Evolutionary conservation across 148 eudicot genomes (phyloP).

Genomic region (Rheum nobile): DNA sequence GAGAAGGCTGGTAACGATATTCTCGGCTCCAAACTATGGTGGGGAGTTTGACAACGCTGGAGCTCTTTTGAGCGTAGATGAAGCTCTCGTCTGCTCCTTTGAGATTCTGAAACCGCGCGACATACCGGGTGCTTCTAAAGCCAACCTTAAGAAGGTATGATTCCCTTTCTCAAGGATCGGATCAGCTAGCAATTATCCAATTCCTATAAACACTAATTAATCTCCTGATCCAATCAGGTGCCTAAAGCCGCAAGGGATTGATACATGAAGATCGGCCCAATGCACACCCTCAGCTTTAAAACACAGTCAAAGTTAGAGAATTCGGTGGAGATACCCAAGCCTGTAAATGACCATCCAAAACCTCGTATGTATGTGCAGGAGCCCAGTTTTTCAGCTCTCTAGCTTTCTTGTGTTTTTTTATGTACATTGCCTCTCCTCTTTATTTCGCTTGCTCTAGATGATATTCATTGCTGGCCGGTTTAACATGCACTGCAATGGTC

Average conservation of each 20-base stretch:
- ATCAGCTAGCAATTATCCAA: neutral
- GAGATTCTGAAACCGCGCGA: constrained; percentile 68
- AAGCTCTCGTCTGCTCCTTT: constrained; percentile 66
- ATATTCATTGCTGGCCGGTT: neutral
- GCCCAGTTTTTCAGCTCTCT: neutral
- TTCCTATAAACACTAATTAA: neutral
- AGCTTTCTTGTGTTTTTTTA: neutral
- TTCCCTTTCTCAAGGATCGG: neutral
- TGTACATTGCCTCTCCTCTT: neutral
- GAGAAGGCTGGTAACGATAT: constrained; percentile 75
- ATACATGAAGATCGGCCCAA: neutral
- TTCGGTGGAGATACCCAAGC: neutral
- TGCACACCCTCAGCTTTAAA: neutral
- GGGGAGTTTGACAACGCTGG: constrained; percentile 98
- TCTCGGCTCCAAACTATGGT: constrained; percentile 89
- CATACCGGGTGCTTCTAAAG: constrained; percentile 39
- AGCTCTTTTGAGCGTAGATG: constrained; percentile 74
- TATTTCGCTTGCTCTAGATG: neutral
- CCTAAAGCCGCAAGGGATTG: constrained; percentile 41
- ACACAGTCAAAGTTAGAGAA: neutral
- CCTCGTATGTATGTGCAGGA: neutral
- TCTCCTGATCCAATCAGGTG: constrained; percentile 23
- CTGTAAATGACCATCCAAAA: neutral
- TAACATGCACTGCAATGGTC: neutral
- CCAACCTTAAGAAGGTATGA: constrained; percentile 63